Percentiles rank a stretch among this genome's conserved stretches.
Conservation (phyloP, 1,284 basidiomycete species). For the Erythrobasidium hasegawianum region DNA sequence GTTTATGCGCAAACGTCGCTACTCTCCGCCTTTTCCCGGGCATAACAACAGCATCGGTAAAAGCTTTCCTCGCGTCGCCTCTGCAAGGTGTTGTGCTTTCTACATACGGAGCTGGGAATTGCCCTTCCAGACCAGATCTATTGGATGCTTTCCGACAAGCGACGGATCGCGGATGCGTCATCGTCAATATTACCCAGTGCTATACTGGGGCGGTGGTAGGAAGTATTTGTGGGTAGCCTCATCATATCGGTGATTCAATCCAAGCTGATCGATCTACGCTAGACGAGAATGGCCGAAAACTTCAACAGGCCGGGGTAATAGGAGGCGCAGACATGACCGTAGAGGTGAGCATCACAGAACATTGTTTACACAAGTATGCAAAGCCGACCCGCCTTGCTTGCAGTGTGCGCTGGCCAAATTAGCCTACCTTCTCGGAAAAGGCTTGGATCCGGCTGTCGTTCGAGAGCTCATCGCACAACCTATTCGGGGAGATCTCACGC, state of each 20-base stretch:
- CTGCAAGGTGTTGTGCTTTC: slow-evolving; percentile 70
- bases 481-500: slow-evolving; percentile 80
- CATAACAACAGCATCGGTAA: slow-evolving; percentile 66
- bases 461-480: slow-evolving; percentile 70
- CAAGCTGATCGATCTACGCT: too few relatives aligned
- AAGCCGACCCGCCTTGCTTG: slow-evolving; percentile 11
- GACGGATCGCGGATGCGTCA: slow-evolving; percentile 72
- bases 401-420: slow-evolving; percentile 84
- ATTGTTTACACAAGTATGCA: too few relatives aligned
- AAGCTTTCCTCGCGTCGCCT: slow-evolving; percentile 67
- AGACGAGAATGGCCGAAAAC: slow-evolving; percentile 74
- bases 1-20: slow-evolving; percentile 75
- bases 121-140: slow-evolving; percentile 49
- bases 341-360: too few relatives aligned
- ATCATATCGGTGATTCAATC: too few relatives aligned
- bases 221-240: slow-evolving; percentile 26
- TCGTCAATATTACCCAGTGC: slow-evolving; percentile 89
- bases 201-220: slow-evolving; percentile 69
- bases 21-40: slow-evolving; percentile 79
- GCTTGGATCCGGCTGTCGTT: slow-evolving; percentile 65
- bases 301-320: slow-evolving; percentile 63
- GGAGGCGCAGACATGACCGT: slow-evolving; percentile 75
- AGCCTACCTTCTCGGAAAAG: slow-evolving; percentile 81
- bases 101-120: slow-evolving; percentile 76
- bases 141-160: slow-evolving; percentile 66